phyloP scores from a whole-genome alignment of 1,284 basidiomycete genomes.

The Boletus holoroseus region DNA sequence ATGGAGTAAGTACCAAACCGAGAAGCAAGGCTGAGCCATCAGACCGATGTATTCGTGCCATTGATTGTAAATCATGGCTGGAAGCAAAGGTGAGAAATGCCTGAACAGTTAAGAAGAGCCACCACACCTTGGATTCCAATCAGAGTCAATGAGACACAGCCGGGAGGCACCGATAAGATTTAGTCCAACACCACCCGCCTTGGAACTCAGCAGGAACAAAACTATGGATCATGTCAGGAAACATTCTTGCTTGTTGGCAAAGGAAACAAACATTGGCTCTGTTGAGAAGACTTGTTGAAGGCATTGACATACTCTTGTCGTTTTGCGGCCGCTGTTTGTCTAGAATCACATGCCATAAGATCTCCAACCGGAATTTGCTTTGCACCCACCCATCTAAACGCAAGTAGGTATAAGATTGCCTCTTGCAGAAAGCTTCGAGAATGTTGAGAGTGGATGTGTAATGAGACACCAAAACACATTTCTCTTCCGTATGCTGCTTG shows the following conservation, averaged over 20 bases:
- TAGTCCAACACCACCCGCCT: conserved; percentile 92
- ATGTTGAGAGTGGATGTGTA: conserved; percentile 91
- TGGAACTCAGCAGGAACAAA: conserved; percentile 90
- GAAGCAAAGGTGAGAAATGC: background rate
- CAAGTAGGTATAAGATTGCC: conserved; percentile 70
- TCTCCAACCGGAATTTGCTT: background rate
- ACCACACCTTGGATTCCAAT: conserved; percentile 88
- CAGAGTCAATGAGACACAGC: conserved; percentile 82
- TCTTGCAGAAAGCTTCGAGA: conserved; percentile 80
- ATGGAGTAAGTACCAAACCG: conserved; percentile 3
- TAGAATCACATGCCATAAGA: conserved; percentile 28
- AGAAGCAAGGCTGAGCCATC: conserved; percentile 14
- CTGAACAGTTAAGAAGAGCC: background rate
- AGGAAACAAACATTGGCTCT: conserved; percentile 54
- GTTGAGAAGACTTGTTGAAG: conserved; percentile 74
- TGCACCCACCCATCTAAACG: conserved; percentile 79
- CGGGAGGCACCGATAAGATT: conserved; percentile 90
- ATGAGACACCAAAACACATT: conserved; percentile 88
- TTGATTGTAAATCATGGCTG: conserved; percentile 90
- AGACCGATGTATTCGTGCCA: conserved; percentile 94
- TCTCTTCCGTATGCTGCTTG: conserved; percentile 74
- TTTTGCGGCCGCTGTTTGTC: conserved; percentile 74
- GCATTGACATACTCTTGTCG: conserved; percentile 79
- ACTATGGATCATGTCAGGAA: conserved; percentile 44
- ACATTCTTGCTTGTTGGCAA: background rate